Conservation (phyloP, 495 filamentous ascomycete genomes). For the Penicillium bialowiezense region DNA sequence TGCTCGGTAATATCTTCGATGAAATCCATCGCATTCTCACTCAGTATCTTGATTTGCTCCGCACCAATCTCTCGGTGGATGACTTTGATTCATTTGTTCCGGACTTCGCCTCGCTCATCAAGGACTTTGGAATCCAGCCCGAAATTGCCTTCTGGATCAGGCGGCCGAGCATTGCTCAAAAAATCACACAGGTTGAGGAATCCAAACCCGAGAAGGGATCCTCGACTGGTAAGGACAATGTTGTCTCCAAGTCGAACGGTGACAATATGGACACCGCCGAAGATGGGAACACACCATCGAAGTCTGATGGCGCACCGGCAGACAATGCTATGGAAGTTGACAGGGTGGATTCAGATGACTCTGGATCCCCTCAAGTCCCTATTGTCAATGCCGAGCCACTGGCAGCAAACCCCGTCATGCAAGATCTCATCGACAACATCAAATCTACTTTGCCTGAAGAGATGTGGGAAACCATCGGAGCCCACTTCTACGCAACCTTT, state of each 20-base stretch:
- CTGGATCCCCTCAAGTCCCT: conserved; percentile 7
- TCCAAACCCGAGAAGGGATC: conserved; percentile 21
- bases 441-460: conserved; percentile 57
- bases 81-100: conserved; percentile 85
- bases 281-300: conserved; percentile 19
- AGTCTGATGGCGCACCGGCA: conserved; percentile 10
- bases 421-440: conserved; percentile 69
- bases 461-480: conserved; percentile 64
- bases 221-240: conserved; percentile 18
- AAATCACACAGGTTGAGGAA: conserved; percentile 48
- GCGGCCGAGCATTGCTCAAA: conserved; percentile 61
- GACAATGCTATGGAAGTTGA: conserved; percentile 40
- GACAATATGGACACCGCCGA: conserved; percentile 35
- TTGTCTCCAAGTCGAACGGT: conserved; percentile 18
- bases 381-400: conserved; percentile 15
- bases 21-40: conserved; percentile 79
- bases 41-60: conserved; percentile 87
- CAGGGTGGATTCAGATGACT: conserved; percentile 21
- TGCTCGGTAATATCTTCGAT: conserved; percentile 81
- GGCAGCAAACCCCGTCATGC: conserved; percentile 71
- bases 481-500: conserved; percentile 84
- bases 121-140: conserved; percentile 76
- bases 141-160: conserved; percentile 86
- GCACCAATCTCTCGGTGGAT: conserved; percentile 68
- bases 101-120: conserved; percentile 65